Evolutionary conservation across 2,329 filamentous ascomycete genomes (phyloP), one percentile per base, ranked within the genome.

Genomic region (Ophidiomyces ophidiicola): DNA sequence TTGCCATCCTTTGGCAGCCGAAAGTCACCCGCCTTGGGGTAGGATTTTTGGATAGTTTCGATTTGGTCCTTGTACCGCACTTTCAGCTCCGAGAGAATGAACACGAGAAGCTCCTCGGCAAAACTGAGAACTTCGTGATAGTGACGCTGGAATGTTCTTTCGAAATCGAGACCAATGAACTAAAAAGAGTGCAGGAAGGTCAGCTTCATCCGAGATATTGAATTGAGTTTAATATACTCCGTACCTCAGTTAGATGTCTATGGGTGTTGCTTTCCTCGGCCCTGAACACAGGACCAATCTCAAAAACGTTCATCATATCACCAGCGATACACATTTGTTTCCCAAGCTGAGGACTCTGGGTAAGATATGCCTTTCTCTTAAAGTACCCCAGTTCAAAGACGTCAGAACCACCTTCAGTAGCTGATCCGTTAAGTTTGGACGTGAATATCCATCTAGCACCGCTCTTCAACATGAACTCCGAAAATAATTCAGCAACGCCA

Each of bases 341-440:
- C 63, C 76, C 74, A 46, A 80, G 63, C 51, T 80, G 76, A 5
- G 76, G 76, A 26, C 70, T 74, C 52, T 80, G 76, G 2, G 76
- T 74, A 28, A 80, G 64, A 55, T 71, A 79, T 18, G 85, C 88
- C 48, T 80, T 75, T 54, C 80, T 76, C 49, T 81, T 83, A 60
- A 96, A 96, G 65, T 96, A 96, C 30, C 80, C 78, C 50, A 96
- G 69, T 51, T 80, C 72, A 61, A 98, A 96, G 28, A 96, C 88
- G 57, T 88, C 92, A 50, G 78, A 78, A 48, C 90, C 90, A 53
- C 90, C 88, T 65, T 98, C 90, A 3, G 85, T 90, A 3, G 90
- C 82, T 10, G 88, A 82, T 35, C 81, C 87, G 40, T 93, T 83
- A 30, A 98, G 70, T 59, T 86, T 88, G 6, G 90, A 86, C 1